phyloP scores from a whole-genome alignment of 2,329 filamentous ascomycete genomes.

The Fusarium marasasianum region DNA sequence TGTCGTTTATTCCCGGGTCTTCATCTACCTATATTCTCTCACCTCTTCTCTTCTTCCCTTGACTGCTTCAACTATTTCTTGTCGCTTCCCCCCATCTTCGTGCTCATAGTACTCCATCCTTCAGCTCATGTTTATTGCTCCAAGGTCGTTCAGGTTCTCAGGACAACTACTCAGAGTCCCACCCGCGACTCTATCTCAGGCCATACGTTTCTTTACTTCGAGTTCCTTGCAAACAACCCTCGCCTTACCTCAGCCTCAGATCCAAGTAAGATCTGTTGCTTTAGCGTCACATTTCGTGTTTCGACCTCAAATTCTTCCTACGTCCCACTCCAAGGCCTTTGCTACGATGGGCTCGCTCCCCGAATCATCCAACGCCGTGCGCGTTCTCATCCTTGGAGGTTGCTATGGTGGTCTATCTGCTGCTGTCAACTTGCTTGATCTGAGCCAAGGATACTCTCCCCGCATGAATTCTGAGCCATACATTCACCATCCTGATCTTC shows the following conservation, averaged over 20 bases:
- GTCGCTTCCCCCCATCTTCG: background rate
- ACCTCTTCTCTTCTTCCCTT: background rate
- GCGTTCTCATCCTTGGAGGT: conserved; percentile 74
- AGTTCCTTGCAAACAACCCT: conserved; percentile 2
- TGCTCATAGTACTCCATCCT: background rate
- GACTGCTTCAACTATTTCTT: conserved; percentile 2
- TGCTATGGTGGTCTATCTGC: conserved; percentile 77
- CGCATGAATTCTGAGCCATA: conserved; percentile 54
- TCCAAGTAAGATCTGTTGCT: background rate
- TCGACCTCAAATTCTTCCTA: conserved; percentile 10
- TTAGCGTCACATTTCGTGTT: background rate
- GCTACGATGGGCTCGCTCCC: conserved; percentile 47
- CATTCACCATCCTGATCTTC: conserved; percentile 52
- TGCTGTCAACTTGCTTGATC: conserved; percentile 73
- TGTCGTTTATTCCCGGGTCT: conserved; percentile 14
- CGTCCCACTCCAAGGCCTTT: conserved; percentile 13
- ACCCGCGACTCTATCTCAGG: conserved; percentile 7
- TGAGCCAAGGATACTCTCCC: conserved; percentile 65
- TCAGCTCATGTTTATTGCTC: conserved; percentile 36
- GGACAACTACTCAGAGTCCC: conserved; percentile 14
- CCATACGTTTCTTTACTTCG: conserved; percentile 8
- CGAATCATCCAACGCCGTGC: conserved; percentile 51
- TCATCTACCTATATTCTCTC: background rate
- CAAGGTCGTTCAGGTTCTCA: conserved; percentile 23
- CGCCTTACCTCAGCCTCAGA: conserved; percentile 7